Percentiles rank a stretch among this genome's conserved stretches.
Conservation (phyloP, 305 asterid genomes). For the Solanum aculeatissimum region DNA sequence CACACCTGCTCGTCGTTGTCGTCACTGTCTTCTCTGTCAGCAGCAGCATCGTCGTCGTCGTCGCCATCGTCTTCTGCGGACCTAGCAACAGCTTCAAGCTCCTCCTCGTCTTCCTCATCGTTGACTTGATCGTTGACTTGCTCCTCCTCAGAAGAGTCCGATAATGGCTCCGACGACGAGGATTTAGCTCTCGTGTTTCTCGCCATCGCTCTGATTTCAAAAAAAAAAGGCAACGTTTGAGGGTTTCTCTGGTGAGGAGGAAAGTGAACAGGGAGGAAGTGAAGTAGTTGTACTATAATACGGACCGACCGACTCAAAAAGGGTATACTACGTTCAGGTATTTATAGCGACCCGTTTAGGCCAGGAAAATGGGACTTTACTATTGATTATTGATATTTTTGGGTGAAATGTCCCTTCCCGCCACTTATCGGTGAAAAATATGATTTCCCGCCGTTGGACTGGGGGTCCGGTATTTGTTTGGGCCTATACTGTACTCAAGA, state of each 20-base stretch:
- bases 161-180: constrained; percentile 37
- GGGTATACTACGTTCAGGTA: neutral
- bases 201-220: constrained; percentile 33
- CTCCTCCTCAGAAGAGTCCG: constrained; percentile 23
- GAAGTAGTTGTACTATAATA: neutral
- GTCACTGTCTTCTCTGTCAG: constrained; percentile 26
- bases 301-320: neutral
- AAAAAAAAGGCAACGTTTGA: neutral
- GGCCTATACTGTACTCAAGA: too few relatives aligned
- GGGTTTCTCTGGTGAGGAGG: neutral
- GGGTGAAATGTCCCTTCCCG: constrained; percentile 8
- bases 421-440: constrained; percentile 8
- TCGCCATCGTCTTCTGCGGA: constrained; percentile 66
- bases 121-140: constrained; percentile 35
- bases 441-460: constrained; percentile 18
- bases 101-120: constrained; percentile 87
- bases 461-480: too few relatives aligned
- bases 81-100: constrained; percentile 86
- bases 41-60: constrained; percentile 26
- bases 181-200: constrained; percentile 44
- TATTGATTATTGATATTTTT: neutral
- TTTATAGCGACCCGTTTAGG: neutral
- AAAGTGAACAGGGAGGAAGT: neutral
- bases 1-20: constrained; percentile 64
- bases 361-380: neutral